Percentiles rank a stretch among this genome's conserved stretches.
phyloP scores from a whole-genome alignment of 306 rosid species.

The Herpetospermum pedunculosum region DNA sequence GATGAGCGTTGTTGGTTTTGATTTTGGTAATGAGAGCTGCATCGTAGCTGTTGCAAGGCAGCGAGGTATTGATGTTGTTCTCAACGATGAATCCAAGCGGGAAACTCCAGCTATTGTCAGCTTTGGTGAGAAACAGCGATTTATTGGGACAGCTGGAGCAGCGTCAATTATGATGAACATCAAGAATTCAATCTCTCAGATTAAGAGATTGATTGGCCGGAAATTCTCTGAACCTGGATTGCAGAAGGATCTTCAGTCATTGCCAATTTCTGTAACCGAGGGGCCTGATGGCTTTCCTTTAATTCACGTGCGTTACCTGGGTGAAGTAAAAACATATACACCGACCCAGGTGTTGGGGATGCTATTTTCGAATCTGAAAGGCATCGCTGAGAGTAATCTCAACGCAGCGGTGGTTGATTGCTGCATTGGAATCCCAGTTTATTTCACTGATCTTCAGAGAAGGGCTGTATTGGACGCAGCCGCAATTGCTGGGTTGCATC shows the following conservation, averaged over 20 bases:
- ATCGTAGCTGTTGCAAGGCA: conserved; percentile 95
- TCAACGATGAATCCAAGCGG: conserved; percentile 92
- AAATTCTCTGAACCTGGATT: conserved; percentile 67
- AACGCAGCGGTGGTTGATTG: conserved; percentile 83
- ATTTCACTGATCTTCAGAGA: conserved; percentile 88
- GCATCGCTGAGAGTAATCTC: conserved; percentile 69
- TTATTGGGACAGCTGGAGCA: conserved; percentile 92
- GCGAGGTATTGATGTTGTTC: conserved; percentile 90
- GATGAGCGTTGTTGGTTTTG: conserved; percentile 98
- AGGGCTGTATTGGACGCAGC: conserved; percentile 91
- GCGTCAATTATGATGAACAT: conserved; percentile 94
- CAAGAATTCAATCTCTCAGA: conserved; percentile 73
- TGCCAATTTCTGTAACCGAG: conserved; percentile 59
- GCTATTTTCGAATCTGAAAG: conserved; percentile 69
- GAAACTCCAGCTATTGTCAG: conserved; percentile 90
- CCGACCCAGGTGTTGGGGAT: conserved; percentile 80
- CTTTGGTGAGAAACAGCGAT: conserved; percentile 93
- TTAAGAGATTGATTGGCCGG: conserved; percentile 63
- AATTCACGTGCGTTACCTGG: conserved; percentile 60
- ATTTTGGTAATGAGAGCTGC: conserved; percentile 91
- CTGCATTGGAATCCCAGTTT: conserved; percentile 86
- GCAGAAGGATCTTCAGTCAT: conserved; percentile 61
- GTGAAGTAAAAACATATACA: conserved; percentile 52
- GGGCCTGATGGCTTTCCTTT: conserved; percentile 89
- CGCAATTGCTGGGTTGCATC: conserved; percentile 79